These are phyloP conservation scores for Neophaeococcomyces mojaviensis DNA, from an alignment of 2,329 filamentous ascomycete genomes.

Conservation along the genomic window DNA sequence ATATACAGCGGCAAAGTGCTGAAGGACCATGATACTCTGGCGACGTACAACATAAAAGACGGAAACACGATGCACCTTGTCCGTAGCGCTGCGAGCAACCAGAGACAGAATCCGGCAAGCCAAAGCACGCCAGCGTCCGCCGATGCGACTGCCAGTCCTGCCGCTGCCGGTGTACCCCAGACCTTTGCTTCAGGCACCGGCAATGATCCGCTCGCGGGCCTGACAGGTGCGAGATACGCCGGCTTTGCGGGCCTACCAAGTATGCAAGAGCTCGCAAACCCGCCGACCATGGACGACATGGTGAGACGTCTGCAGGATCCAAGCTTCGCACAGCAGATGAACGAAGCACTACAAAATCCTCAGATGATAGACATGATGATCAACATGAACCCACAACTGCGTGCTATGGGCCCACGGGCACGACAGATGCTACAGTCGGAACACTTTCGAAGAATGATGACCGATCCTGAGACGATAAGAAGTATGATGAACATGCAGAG, in stretches of 20 bases:
- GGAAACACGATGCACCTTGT: conserved; percentile 95
- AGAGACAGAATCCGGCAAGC: conserved; percentile 48
- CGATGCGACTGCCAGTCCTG: conserved; percentile 25
- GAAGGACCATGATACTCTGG: conserved; percentile 84
- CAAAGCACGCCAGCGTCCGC: conserved; percentile 37
- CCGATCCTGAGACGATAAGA: conserved; percentile 75
- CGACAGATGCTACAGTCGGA: conserved; percentile 83
- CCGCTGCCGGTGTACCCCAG: conserved; percentile 36
- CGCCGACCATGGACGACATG: conserved; percentile 73
- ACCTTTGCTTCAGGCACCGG: conserved; percentile 49
- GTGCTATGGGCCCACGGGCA: conserved; percentile 62
- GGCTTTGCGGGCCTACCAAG: conserved; percentile 84
- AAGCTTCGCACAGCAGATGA: conserved; percentile 77
- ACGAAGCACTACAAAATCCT: conserved; percentile 94
- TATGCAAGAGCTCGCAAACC: conserved; percentile 85
- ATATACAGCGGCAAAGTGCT: conserved; percentile 97
- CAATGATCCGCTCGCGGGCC: conserved; percentile 79
- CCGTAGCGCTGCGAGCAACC: conserved; percentile 88
- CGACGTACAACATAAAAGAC: conserved; percentile 86
- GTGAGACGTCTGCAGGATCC: conserved; percentile 82
- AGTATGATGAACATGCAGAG: conserved; percentile 77
- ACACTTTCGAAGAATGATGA: conserved; percentile 85
- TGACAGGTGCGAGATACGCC: conserved; percentile 90
- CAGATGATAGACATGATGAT: conserved; percentile 91
- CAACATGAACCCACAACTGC: conserved; percentile 75